Evolutionary conservation across 73 alveolate species (phyloP).

Genomic region (Blepharisma stoltei): DNA sequence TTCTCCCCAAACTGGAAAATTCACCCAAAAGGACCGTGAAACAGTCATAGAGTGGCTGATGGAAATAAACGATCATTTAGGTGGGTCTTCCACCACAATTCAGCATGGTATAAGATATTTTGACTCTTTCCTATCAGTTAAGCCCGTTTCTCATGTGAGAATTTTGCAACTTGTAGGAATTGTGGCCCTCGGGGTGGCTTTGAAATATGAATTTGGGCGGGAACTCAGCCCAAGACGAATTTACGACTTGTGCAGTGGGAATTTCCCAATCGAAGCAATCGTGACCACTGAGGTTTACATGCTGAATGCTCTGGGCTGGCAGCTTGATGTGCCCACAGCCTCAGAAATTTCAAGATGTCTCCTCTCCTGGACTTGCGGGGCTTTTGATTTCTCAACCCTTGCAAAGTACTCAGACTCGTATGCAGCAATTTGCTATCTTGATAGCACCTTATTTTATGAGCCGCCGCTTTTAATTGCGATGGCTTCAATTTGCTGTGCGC

Average conservation of each 20-base stretch:
- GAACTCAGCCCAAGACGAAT: constrained; percentile 3
- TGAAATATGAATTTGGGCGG: constrained; percentile 28
- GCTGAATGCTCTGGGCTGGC: neutral
- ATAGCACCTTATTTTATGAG: neutral
- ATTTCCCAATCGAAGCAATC: constrained; percentile 2
- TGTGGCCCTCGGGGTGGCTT: neutral
- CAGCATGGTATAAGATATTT: neutral
- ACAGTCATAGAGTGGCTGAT: neutral
- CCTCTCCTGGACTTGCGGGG: neutral
- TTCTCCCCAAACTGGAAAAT: neutral
- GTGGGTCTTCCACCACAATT: neutral
- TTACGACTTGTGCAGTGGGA: neutral
- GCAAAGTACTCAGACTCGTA: neutral
- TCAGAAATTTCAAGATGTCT: neutral
- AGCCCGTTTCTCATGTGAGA: neutral
- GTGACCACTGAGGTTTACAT: constrained; percentile 7
- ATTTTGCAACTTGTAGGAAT: constrained; percentile 3
- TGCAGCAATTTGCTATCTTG: neutral
- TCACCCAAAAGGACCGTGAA: neutral
- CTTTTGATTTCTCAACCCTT: neutral
- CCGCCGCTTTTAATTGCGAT: constrained; percentile 7
- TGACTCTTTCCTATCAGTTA: neutral
- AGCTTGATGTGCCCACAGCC: neutral
- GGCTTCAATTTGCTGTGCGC: neutral
- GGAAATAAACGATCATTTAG: neutral